Percentiles rank a stretch among this genome's conserved stretches.
These are phyloP conservation scores for Diplosphaera chodatii DNA, from an alignment of 139 green algal species.

Conservation along the genomic window DNA sequence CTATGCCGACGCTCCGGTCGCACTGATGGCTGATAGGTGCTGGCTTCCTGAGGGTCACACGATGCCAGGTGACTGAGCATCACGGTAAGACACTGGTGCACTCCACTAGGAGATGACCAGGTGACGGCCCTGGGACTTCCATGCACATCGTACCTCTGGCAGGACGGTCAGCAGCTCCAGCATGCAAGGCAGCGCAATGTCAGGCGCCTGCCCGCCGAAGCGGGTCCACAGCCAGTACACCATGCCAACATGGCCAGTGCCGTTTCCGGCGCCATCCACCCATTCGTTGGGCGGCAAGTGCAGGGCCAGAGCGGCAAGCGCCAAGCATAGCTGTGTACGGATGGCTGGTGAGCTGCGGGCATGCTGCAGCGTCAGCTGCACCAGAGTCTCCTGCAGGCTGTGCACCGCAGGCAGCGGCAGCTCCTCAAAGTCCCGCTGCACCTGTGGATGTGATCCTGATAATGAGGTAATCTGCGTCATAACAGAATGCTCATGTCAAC, in stretches of 20 bases:
- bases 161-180: constrained; percentile 85
- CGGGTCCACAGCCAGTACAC: constrained; percentile 32
- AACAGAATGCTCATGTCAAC: neutral
- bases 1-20: constrained; percentile 67
- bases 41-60: constrained; percentile 75
- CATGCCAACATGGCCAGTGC: constrained; percentile 1
- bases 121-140: neutral
- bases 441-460: constrained; percentile 25
- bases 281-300: constrained; percentile 66
- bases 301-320: constrained; percentile 65
- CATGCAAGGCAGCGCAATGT: constrained; percentile 58
- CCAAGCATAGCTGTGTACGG: constrained; percentile 85
- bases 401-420: constrained; percentile 51
- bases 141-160: constrained; percentile 54
- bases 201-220: constrained; percentile 21
- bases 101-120: neutral
- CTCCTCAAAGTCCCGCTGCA: constrained; percentile 88
- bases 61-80: too few relatives aligned
- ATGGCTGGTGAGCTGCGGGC: constrained; percentile 44
- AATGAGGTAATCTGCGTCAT: neutral
- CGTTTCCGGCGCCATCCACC: constrained; percentile 13
- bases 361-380: constrained; percentile 65
- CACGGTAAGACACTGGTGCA: too few relatives aligned
- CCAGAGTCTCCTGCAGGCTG: constrained; percentile 65
- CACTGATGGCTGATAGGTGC: constrained; percentile 61